Conservation (phyloP, 371 early-diverging fungal genomes). For the Mucor velutinosus region DNA sequence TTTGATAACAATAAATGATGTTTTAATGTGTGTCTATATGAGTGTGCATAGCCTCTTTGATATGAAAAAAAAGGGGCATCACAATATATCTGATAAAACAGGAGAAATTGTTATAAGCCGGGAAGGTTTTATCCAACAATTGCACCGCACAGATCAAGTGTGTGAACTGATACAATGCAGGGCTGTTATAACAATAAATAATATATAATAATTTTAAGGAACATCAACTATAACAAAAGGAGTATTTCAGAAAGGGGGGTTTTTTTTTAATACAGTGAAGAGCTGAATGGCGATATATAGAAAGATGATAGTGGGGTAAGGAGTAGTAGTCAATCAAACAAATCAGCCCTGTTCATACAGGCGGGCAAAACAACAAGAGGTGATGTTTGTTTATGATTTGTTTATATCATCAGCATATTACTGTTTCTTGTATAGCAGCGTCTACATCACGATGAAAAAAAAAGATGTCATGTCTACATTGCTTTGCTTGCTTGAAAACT, state of each 20-base stretch:
- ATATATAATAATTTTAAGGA: constrained; percentile 5
- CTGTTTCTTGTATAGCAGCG: constrained; percentile 12
- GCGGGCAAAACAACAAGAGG: constrained; percentile 3
- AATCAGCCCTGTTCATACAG: background rate
- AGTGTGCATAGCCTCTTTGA: constrained; percentile 3
- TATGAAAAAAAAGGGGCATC: constrained; percentile 8
- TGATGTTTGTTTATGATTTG: constrained; percentile 7
- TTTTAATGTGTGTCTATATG: constrained; percentile 4
- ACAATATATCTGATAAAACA: background rate
- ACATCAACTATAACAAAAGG: background rate
- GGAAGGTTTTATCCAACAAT: constrained; percentile 1
- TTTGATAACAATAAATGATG: constrained; percentile 3
- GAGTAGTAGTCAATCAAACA: constrained; percentile 5
- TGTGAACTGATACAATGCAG: constrained; percentile 6
- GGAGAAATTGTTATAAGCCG: constrained; percentile 1
- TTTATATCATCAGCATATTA: constrained; percentile 24
- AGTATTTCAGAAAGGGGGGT: constrained; percentile 3
- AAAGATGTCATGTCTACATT: background rate
- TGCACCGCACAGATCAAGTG: constrained; percentile 7
- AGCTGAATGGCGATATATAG: constrained; percentile 16
- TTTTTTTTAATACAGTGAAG: constrained; percentile 3
- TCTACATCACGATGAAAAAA: background rate
- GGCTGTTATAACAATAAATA: constrained; percentile 3
- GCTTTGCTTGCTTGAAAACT: background rate
- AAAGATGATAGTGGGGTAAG: constrained; percentile 20